Evolutionary conservation across 164 flowering plant species (phyloP), one percentile per base, ranked within the genome.

Genomic region (Stephania cephalantha): DNA sequence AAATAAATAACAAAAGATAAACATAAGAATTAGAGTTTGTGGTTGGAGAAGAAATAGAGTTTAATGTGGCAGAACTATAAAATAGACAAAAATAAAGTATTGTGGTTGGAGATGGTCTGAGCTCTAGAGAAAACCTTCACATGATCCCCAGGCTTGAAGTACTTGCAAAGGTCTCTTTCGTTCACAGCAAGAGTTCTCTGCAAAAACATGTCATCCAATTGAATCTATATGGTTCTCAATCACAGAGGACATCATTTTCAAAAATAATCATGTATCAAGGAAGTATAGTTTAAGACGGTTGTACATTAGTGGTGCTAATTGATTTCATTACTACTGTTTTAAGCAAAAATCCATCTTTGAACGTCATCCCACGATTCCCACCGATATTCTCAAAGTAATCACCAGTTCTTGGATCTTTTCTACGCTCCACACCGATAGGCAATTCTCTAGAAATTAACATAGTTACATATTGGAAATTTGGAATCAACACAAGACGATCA

Each of bases 131-230:
- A 97, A 82, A 95, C 92, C 79, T 95, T 95, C 70, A 95, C 98
- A 85, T 95, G 98, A 84, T 95, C 91, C 68, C 99, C 99, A 73
- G 92, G 92, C 75, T 92, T 87, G 77, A 95, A 95, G 82, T 88
- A 93, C 81, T 95, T 95, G 88, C 98, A 93, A 15, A 95, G 91
- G 71, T 90, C 92, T 76, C 83, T 95, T 69, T 90, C 90, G 81
- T 87, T 89, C 44, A 95, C 85, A 74, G 90, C 92, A 73, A 95
- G 88, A 78, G 97, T 90, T 81, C 80, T 78, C 96, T 91, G 86
- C 68, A 74, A 63, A 35, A 74, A 76, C 25, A 50, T 25, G 35
- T 9, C 31, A 35, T 15, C 35, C 10, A 46, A 29, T 8, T 74
- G 9, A 45, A 7, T 20, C 69, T 46, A 66, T n/a, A 20, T 30